A percentile compares a stretch with the other conserved stretches of the same genome.
phyloP scores from a whole-genome alignment of 805 yeast species.

The Saccharomyces mikatae region DNA sequence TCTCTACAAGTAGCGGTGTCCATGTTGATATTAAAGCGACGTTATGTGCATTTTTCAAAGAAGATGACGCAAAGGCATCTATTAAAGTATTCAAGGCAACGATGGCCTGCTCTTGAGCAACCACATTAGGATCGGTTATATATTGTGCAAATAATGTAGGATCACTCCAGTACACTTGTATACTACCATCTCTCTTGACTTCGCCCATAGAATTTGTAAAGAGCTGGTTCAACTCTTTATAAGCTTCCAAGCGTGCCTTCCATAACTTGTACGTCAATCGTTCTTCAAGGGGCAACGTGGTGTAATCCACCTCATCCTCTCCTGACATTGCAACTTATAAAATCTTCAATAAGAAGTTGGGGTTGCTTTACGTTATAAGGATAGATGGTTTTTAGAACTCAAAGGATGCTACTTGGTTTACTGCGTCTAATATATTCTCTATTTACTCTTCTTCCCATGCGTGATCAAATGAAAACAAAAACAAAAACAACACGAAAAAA shows the following conservation, averaged over 20 bases:
- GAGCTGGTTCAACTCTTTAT: constrained; percentile 50
- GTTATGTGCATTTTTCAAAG: background rate
- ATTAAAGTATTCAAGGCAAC: constrained; percentile 41
- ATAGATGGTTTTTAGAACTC: background rate
- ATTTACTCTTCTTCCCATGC: background rate
- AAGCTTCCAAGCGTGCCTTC: constrained; percentile 81
- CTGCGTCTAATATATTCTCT: background rate
- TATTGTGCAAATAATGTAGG: constrained; percentile 52
- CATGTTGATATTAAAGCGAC: constrained; percentile 7
- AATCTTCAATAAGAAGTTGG: background rate
- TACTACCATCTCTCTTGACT: constrained; percentile 4
- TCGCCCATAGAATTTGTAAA: constrained; percentile 39
- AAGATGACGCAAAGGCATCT: constrained; percentile 1
- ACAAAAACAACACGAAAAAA: background rate
- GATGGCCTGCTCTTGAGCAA: constrained; percentile 82
- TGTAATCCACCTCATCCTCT: constrained; percentile 50
- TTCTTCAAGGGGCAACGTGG: constrained; percentile 56
- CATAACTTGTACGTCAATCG: constrained; percentile 66
- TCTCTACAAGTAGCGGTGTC: constrained; percentile 53
- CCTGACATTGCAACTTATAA: background rate
- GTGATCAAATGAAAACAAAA: background rate
- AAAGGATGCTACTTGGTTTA: background rate
- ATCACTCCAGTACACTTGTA: constrained; percentile 33
- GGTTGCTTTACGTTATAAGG: background rate
- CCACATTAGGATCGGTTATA: constrained; percentile 76